phyloP scores from a whole-genome alignment of 345 rosid species.

The Arabidopsis thaliana region TAIR10.1 NC_003070.9:18219001-18219500 shows the following conservation, averaged over 20 bases:
- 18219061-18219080: conserved; percentile 29
- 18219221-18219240: conserved; percentile 8
- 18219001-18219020: conserved; percentile 30
- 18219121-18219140: neutral
- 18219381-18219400: too few species aligned
- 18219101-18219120: neutral
- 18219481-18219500: conserved; percentile 42
- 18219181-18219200: neutral
- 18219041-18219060: conserved; percentile 33
- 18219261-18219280: too few species aligned
- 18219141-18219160: neutral
- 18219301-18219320: neutral
- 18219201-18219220: neutral
- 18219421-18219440: neutral
- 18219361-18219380: too few species aligned
- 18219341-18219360: too few species aligned
- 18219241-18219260: neutral
- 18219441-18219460: neutral
- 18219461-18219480: conserved; percentile 8
- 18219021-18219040: conserved; percentile 26
- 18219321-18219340: neutral
- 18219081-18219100: conserved; percentile 1
- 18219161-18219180: neutral
- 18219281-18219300: neutral
- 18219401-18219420: too few species aligned